These are phyloP conservation scores for Mimosa bimucronata DNA, from an alignment of 306 rosid species.

Conservation along the genomic window DNA sequence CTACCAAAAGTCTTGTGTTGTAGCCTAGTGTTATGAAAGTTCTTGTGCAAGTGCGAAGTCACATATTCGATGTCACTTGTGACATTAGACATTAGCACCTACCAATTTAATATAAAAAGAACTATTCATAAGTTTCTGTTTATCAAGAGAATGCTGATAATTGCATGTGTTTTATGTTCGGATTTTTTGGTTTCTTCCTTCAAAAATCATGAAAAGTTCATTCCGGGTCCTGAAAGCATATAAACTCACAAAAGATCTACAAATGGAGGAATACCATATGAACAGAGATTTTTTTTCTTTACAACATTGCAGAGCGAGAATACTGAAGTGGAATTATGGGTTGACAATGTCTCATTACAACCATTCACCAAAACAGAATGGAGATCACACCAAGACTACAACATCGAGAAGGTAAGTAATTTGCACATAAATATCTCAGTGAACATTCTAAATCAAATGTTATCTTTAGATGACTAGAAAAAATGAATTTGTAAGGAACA, in stretches of 20 bases:
- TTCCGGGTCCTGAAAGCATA: background rate
- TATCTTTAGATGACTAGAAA: background rate
- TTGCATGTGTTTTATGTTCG: background rate
- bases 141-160: background rate
- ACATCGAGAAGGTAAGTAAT: conserved; percentile 54
- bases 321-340: conserved; percentile 60
- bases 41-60: too few relatives aligned
- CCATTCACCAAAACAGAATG: conserved; percentile 71
- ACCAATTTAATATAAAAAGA: background rate
- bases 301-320: conserved; percentile 50
- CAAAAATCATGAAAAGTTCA: background rate
- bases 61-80: too few relatives aligned
- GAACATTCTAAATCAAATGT: background rate
- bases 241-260: background rate
- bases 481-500: too few relatives aligned
- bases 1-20: too few relatives aligned
- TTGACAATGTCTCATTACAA: conserved; percentile 64
- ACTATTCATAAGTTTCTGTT: background rate
- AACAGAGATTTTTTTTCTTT: background rate
- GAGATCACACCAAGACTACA: conserved; percentile 67
- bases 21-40: too few relatives aligned
- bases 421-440: background rate
- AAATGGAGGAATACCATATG: background rate
- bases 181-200: background rate
- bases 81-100: too few relatives aligned